Percentiles rank a stretch among this genome's conserved stretches.
These are phyloP conservation scores for Phytophthora pseudosyringae DNA, from an alignment of 352 stramenopile genomes.

Conservation along the genomic window DNA sequence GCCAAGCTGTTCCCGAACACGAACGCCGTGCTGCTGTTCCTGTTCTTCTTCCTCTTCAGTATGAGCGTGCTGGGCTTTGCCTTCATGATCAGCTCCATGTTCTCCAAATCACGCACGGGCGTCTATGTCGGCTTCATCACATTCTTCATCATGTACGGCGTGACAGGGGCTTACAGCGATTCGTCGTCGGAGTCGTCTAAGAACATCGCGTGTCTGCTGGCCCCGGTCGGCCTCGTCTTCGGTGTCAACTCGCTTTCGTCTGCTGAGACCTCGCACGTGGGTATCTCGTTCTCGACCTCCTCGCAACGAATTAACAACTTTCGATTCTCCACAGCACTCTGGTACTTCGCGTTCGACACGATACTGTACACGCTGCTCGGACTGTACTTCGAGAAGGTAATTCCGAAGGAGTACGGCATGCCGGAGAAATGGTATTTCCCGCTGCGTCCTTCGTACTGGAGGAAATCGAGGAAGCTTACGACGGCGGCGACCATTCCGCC, in stretches of 20 bases:
- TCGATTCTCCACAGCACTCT: slow-evolving; percentile 45
- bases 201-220: slow-evolving; percentile 53
- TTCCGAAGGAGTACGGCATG: slow-evolving; percentile 77
- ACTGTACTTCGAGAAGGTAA: slow-evolving; percentile 88
- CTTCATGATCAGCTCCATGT: slow-evolving; percentile 46
- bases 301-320: slow-evolving; percentile 41
- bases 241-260: slow-evolving; percentile 63
- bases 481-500: slow-evolving; percentile 66
- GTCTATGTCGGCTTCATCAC: slow-evolving; percentile 45
- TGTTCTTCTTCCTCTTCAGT: slow-evolving; percentile 41
- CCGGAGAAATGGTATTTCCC: slow-evolving; percentile 89
- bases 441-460: slow-evolving; percentile 79
- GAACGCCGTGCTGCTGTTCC: slow-evolving; percentile 34
- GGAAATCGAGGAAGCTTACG: slow-evolving; percentile 53
- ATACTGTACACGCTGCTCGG: slow-evolving; percentile 87
- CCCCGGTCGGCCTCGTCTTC: slow-evolving; percentile 38
- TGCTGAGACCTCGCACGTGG: slow-evolving; percentile 52
- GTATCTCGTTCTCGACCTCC: slow-evolving; percentile 52
- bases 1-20: slow-evolving; percentile 41
- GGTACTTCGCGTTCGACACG: slow-evolving; percentile 81
- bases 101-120: slow-evolving; percentile 41
- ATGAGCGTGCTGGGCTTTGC: slow-evolving; percentile 40
- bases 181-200: slow-evolving; percentile 41
- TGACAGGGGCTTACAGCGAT: slow-evolving; percentile 54
- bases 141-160: slow-evolving; percentile 43